A percentile compares a stretch with the other conserved stretches of the same genome.
Conservation (phyloP, 148 eudicot species). For the Rhododendron ovatum region DNA sequence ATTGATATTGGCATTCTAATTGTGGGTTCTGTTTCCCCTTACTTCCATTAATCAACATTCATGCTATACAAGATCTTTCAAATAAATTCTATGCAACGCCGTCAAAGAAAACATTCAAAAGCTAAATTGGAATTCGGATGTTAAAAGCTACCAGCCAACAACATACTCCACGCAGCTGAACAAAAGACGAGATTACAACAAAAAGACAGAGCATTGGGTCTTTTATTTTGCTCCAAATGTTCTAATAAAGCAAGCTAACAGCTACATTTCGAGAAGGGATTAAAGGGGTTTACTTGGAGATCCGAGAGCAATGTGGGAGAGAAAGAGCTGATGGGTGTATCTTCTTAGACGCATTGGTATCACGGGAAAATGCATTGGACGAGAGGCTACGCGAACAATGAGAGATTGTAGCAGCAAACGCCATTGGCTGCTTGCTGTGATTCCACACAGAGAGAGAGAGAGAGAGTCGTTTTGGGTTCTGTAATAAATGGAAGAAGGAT, state of each 20-base stretch:
- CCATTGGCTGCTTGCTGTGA: constrained; percentile 12
- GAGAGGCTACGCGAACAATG: neutral
- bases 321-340: neutral
- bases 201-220: neutral
- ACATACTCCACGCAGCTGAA: neutral
- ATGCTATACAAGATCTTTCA: neutral
- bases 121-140: neutral
- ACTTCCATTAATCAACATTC: neutral
- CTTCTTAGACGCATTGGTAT: neutral
- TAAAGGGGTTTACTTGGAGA: neutral
- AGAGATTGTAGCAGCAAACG: constrained; percentile 13
- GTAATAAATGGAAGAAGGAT: neutral
- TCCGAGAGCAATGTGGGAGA: constrained; percentile 12
- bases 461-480: neutral
- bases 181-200: neutral
- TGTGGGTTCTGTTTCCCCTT: neutral
- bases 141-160: neutral
- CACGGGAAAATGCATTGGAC: neutral
- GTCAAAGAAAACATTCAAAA: neutral
- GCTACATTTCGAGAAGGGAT: neutral
- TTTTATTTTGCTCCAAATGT: neutral
- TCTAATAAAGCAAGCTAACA: neutral
- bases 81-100: neutral
- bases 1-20: neutral
- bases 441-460: too few relatives aligned